Base-by-base conservation (phyloP, 306 rosid species). In the Prunus dulcis region DNA sequence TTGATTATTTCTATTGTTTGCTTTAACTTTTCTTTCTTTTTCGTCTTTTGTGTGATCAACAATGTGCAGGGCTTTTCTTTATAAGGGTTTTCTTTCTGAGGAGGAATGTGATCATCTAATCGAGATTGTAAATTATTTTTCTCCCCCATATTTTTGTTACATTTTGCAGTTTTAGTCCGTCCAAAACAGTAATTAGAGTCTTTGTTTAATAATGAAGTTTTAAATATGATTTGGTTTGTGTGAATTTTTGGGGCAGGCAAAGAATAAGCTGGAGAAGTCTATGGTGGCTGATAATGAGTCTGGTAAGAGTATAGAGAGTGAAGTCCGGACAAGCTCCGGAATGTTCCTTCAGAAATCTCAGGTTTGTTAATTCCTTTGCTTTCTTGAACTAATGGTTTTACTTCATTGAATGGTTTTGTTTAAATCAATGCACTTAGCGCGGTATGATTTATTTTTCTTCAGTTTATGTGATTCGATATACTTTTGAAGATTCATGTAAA, bases 301-400 rank as follows among this genome's bases (percentile, higher is more conserved):
- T 3, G 99, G 99, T 15, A 81, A 89, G 87, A 89, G 93, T 83
- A 62, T 91, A 74, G 27, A 11, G 84, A 96, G 99, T 73, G 84
- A 88, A 77, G 97, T 89, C 25, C 90, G 99, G 79, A 96, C 99
- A 60, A 96, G 99, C 82, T 91, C 97, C 19, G 99, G 99, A 64
- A 96, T 89, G 98, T 96, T 92, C 79, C 93, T 96, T 55, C 19
- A 4, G 68, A 91, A 82, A 77, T 86, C 82, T 79, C 98, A 96
- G 91, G 99, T 92, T 71, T 43, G 78, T 79, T 9, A 45, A 41
- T 20, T 60, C 18, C 22, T 61, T 74, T 17, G 25, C 27, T 57
- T 27, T 43, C 30, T 43, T 69, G 17, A 46, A 45, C 11, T 57
- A 12, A 17, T 78, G 62, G 43, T 25, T 34, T 55, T 64, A 27